A percentile compares a stretch with the other conserved stretches of the same genome.
Evolutionary conservation across 345 rosid species (phyloP).

Genomic region (Zanthoxylum bungeanum): DNA sequence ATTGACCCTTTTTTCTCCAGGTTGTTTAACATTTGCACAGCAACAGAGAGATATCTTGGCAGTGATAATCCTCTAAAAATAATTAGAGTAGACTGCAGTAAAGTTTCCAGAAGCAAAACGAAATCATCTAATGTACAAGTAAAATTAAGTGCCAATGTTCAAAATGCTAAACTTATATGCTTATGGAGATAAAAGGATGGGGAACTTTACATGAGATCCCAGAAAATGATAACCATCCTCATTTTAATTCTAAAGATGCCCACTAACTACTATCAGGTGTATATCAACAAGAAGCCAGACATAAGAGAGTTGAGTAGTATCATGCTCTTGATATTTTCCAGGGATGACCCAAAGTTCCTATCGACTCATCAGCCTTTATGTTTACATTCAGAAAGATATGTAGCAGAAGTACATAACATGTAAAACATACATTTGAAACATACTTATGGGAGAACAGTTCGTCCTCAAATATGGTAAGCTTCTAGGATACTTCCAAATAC

Average conservation of each 20-base stretch:
- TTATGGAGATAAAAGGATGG: background rate
- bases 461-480: background rate
- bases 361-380: too few species aligned
- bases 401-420: too few species aligned
- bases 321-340: background rate
- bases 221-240: background rate
- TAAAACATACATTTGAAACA: too few species aligned
- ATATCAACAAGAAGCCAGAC: background rate
- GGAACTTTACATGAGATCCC: background rate
- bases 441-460: background rate
- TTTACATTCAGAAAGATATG: too few species aligned
- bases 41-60: background rate
- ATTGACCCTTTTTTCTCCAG: background rate
- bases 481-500: background rate
- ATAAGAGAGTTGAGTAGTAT: background rate
- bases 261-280: too few species aligned
- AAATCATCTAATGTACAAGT: background rate
- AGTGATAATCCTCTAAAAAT: background rate
- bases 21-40: background rate
- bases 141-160: background rate
- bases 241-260: background rate
- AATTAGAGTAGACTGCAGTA: background rate
- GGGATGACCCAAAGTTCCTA: background rate
- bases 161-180: background rate
- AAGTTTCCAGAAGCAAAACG: background rate